Conservation (phyloP, 2,329 filamentous ascomycete species). For the Beauveria rudraprayagi region DNA sequence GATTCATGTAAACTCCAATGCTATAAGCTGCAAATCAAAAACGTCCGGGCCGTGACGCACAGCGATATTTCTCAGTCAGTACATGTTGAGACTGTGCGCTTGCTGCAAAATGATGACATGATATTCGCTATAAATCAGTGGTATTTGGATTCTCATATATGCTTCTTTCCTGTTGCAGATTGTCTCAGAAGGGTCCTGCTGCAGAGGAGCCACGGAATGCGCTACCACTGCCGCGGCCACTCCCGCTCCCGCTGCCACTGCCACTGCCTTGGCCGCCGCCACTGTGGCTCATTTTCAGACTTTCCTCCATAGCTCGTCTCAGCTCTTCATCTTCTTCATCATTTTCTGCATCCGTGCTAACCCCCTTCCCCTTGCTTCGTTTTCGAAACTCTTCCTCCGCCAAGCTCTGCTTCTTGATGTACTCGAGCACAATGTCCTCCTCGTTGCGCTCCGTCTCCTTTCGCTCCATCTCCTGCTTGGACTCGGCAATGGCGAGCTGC, state of each 20-base stretch:
- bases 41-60: neutral
- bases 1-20: neutral
- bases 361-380: conserved; percentile 28
- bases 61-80: neutral
- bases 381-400: conserved; percentile 52
- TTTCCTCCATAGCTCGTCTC: conserved; percentile 31
- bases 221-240: conserved; percentile 31
- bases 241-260: conserved; percentile 19
- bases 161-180: neutral
- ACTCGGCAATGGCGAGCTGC: conserved; percentile 36
- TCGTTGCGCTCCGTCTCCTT: conserved; percentile 44
- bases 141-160: neutral
- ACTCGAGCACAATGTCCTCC: conserved; percentile 68
- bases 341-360: conserved; percentile 17
- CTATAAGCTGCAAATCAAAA: neutral
- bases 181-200: neutral
- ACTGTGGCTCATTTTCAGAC: conserved; percentile 34
- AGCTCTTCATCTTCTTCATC: conserved; percentile 46
- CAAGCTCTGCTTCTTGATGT: conserved; percentile 68
- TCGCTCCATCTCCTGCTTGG: conserved; percentile 34
- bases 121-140: neutral
- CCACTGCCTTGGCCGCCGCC: conserved; percentile 17
- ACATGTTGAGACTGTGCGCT: too few species aligned
- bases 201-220: conserved; percentile 16
- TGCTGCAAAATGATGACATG: neutral